Base-by-base conservation (phyloP, 1,284 basidiomycete species). In the Fomitiporia mediterranea region DNA sequence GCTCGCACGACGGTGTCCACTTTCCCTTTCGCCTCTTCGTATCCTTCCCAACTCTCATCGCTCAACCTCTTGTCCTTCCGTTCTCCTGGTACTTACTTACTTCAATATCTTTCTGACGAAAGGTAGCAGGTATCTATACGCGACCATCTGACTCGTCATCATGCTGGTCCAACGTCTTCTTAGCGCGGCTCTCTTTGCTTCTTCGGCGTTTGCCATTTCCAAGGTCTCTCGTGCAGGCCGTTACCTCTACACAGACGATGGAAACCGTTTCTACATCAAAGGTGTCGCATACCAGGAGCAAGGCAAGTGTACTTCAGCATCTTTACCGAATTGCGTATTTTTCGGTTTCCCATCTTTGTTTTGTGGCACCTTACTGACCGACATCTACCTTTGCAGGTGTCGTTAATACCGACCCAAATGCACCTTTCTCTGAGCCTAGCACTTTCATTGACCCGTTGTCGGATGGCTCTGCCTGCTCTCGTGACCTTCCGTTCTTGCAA, bases 201-300 rank as follows among this genome's bases (percentile, higher is more conserved):
- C 71, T 25, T 68, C 71, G 38, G 83, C 77, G 7, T 64, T 72
- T 15, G 85, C 85, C 60, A 75, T 90, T 51, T 72, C 76, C 51
- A 75, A 78, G 58, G 74, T 91, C 63, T 73, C 81, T 55, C 80
- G 88, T 30, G 65, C 72, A 25, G 90, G 89, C 37, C 82, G 85
- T 66, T 95, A 93, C 68, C 82, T 96, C 32, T 95, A 91, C 72
- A 76, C 74, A 28, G 78, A 78, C 7, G 78, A 82, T 51, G 90
- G 89, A 1, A 81, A 69, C 46, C 76, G 94, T 48, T 96, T 95
- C 74, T 94, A 86, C 70, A 89, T 96, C 74, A 94, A 93, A 74
- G 93, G 94, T 56, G 74, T 95, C 56, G 91, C 91, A 23, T 97
- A 97, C 71, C 93, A 96, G 70, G 82, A 84, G 58, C 89, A 93